A percentile compares a stretch with the other conserved stretches of the same genome.
These are phyloP conservation scores for Auxenochlorella pyrenoidosa DNA, from an alignment of 139 green algal genomes.

Conservation along the genomic window DNA sequence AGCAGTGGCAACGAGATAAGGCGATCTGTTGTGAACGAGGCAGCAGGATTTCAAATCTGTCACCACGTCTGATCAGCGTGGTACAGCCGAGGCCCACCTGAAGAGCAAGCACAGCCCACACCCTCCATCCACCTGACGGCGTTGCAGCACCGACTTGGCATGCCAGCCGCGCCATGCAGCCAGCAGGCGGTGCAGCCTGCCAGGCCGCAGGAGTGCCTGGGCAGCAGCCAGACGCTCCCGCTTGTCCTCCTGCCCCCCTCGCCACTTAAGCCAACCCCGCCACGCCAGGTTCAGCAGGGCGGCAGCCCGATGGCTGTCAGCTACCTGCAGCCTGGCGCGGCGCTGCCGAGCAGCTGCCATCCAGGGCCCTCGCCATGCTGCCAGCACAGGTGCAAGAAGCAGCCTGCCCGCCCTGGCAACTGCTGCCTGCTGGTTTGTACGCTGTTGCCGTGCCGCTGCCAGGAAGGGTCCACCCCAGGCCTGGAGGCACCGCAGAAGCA, in stretches of 20 bases:
- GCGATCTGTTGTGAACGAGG: too few relatives aligned
- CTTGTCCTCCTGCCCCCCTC: background rate
- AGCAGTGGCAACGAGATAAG: too few relatives aligned
- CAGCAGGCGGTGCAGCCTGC: background rate
- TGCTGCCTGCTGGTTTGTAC: background rate
- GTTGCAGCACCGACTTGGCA: too few relatives aligned
- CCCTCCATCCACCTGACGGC: background rate
- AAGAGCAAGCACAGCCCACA: background rate
- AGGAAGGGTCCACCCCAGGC: slow-evolving; percentile 7
- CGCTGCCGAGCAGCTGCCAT: background rate
- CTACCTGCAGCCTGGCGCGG: background rate
- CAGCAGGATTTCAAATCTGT: too few relatives aligned
- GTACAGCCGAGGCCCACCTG: too few relatives aligned
- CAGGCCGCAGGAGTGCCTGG: background rate
- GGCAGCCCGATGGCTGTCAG: background rate
- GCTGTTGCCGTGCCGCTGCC: background rate
- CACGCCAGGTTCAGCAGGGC: background rate
- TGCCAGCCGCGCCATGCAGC: background rate
- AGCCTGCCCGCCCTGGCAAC: background rate
- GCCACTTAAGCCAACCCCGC: background rate
- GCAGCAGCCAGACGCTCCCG: background rate
- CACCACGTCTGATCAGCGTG: too few relatives aligned
- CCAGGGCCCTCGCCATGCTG: background rate
- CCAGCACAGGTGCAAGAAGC: background rate
- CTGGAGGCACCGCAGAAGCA: background rate